These are phyloP conservation scores for Lentinula raphanica DNA, from an alignment of 768 basidiomycete genomes.

Conservation along the genomic window DNA sequence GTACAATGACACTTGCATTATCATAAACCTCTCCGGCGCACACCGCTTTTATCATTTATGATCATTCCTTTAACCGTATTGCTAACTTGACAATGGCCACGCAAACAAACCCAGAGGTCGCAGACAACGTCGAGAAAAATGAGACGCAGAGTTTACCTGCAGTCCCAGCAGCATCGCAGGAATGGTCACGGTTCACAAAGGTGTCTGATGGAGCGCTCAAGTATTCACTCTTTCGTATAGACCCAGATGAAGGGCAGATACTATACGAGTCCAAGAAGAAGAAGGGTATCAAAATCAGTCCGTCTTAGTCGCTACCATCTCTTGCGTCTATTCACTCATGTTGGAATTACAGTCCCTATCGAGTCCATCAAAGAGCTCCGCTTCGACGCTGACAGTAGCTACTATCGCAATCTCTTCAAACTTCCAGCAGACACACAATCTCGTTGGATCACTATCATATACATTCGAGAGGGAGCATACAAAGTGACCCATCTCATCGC, in stretches of 20 bases:
- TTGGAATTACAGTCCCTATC: constrained; percentile 57
- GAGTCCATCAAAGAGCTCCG: constrained; percentile 87
- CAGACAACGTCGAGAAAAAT: neutral
- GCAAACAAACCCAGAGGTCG: neutral
- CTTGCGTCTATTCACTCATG: neutral
- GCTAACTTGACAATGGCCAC: neutral
- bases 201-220: constrained; percentile 76
- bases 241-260: constrained; percentile 77
- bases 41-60: neutral
- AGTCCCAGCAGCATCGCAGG: constrained; percentile 53
- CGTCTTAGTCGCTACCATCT: neutral
- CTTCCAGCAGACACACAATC: constrained; percentile 56
- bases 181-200: constrained; percentile 76
- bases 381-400: constrained; percentile 32
- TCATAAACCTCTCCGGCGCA: too few relatives aligned
- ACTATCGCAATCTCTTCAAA: constrained; percentile 64
- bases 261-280: constrained; percentile 71
- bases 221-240: constrained; percentile 62
- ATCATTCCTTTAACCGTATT: neutral
- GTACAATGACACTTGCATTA: neutral
- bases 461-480: constrained; percentile 70
- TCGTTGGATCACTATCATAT: constrained; percentile 84
- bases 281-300: constrained; percentile 41
- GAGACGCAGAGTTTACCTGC: constrained; percentile 9
- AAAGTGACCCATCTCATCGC: constrained; percentile 87